Evolutionary conservation across 2,329 filamentous ascomycete species (phyloP), one percentile per base, ranked within the genome.

Genomic region (Tolypocladium guangdongense): DNA sequence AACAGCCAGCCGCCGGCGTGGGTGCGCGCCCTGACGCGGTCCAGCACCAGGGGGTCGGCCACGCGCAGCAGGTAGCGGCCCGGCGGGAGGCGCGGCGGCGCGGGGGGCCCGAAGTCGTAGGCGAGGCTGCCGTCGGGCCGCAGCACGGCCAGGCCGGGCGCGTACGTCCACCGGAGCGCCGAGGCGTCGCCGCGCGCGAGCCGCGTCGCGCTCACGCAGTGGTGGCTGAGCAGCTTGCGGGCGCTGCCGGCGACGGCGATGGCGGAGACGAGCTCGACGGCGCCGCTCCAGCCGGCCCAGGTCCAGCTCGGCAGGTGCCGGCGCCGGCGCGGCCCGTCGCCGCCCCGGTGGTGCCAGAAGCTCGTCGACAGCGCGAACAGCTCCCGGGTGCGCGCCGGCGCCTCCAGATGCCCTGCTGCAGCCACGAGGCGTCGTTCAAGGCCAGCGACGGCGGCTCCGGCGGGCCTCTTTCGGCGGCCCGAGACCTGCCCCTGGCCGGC

Each of bases 291-390:
- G 2, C 67, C 67, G 2, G 67, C 66, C 67, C 67, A 69, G 2
- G 66, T 67, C 67, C 67, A 69, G 54, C 67, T 69, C 10, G 67
- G 67, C 50, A 69, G 57, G 41, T 69, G 67, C 0, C 56, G 54
- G 1, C 66, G 60, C 43, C 67, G 53, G n/a, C 52, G 59, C 1
- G 62, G 63, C 46, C 60, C 56, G 11, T 55, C 54, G 7, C 58
- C 59, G 4, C 65, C 63, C 37, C 58, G 60, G 49, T 69, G 67
- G n/a, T 69, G 67, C 67, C 67, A 69, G 55, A 69, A 69, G 48
- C 66, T 66, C 6, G 66, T 68, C 2, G 66, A 62, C 38, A 69
- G 53, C 0, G 66, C 65, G 53, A 69, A 69, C 1, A 69, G 56
- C 11, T 68, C 60, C 39, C 62, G 62, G 7, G 67, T 68, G 4